Base-by-base conservation (phyloP, 2,329 filamentous ascomycete genomes). In the Pseudopyricularia cyperi region DNA sequence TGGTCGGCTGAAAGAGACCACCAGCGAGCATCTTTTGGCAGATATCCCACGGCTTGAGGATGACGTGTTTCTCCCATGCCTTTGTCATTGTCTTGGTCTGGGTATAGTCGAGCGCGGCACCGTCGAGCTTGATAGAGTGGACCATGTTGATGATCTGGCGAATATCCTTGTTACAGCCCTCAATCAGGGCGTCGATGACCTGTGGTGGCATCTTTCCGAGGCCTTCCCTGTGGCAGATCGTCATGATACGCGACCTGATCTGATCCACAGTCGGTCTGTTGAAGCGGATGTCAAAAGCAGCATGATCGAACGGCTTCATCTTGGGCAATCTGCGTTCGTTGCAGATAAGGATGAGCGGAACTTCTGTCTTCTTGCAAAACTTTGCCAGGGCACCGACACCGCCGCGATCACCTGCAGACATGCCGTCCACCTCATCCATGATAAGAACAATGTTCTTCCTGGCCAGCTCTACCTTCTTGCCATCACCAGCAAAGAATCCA, bases 131-230 rank as follows among this genome's bases (percentile, higher is more conserved):
- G 48, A 89, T 86, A 0, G 93, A 94, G 0, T 89, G 88, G 52
- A 98, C 77, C 93, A 98, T 98, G 70, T 98, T 98, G 69, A 98
- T 93, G 55, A 97, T 90, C 67, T 97, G 93, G 37, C 93, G 83
- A 57, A 98, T 98, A 64, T 98, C 93, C 52, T 93, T 89, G 67
- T 91, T 87, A 56, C 87, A 95, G 19, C 93, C 93, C 68, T 97
- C 91, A 54, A 98, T 96, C 46, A 98, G 75, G 17, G 90, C 89
- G 65, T 97, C 91, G 52, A 98, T 79, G 17, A 95, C 91, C 52
- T 81, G 79, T 4, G 82, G 71, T 0, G 90, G 85, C 54, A 98
- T 78, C 66, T 90, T 95, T n/a, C 49, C 49, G 56, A 98, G 68
- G 12, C 87, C 86, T 71, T 98, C 93, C 57, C 91, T 80, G 67